Evolutionary conservation across 768 basidiomycete genomes (phyloP).

Genomic region (Tephrocybe sp.): DNA sequence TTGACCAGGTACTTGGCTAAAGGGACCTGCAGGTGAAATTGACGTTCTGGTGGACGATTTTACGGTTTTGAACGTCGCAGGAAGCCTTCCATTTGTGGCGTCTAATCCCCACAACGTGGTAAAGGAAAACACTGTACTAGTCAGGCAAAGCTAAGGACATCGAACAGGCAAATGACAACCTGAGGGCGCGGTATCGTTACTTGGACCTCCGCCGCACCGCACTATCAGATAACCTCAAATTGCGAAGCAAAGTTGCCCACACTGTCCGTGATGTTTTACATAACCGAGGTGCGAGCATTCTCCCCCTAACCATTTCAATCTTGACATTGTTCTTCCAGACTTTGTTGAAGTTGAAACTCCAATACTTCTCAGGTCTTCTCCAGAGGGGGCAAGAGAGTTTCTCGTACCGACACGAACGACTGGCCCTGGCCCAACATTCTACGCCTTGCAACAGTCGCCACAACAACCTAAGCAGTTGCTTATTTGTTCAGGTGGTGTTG

Average conservation of each 20-base stretch:
- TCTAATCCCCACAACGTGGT: constrained; percentile 76
- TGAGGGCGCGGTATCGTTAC: constrained; percentile 82
- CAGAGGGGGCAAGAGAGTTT: constrained; percentile 93
- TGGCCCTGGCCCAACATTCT: constrained; percentile 53
- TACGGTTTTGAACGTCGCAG: constrained; percentile 79
- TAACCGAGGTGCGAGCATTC: constrained; percentile 52
- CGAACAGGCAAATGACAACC: constrained; percentile 75
- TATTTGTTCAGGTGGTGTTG: constrained; percentile 85
- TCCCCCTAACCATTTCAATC: constrained; percentile 6
- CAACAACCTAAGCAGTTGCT: constrained; percentile 95
- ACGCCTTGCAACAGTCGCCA: constrained; percentile 90
- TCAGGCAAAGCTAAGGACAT: constrained; percentile 1
- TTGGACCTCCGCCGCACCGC: constrained; percentile 80
- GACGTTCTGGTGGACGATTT: constrained; percentile 75
- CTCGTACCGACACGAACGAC: constrained; percentile 75
- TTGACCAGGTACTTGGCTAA: constrained; percentile 12
- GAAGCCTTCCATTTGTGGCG: constrained; percentile 80
- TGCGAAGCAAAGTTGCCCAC: constrained; percentile 79
- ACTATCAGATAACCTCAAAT: constrained; percentile 76
- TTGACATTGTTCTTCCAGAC: constrained; percentile 41
- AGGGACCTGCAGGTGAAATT: constrained; percentile 70
- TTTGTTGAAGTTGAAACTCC: constrained; percentile 96
- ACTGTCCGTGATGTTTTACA: constrained; percentile 71
- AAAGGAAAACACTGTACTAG: constrained; percentile 9
- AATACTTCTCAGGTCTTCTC: constrained; percentile 83